These are phyloP conservation scores for Xylaria flabelliformis DNA, from an alignment of 495 filamentous ascomycete species.

Conservation along the genomic window DNA sequence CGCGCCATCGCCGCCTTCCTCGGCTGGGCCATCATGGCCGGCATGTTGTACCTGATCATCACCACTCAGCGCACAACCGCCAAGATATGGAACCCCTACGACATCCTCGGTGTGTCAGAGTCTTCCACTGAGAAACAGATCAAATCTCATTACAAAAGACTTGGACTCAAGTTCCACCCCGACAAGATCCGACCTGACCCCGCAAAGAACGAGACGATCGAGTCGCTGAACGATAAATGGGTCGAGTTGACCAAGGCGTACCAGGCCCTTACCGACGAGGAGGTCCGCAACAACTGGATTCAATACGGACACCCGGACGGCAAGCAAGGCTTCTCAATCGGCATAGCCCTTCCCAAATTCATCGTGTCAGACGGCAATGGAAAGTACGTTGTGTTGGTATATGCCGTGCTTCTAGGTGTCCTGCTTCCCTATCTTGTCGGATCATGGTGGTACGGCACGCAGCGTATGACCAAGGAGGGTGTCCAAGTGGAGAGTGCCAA, in stretches of 20 bases:
- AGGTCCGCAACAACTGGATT: slow-evolving; percentile 93
- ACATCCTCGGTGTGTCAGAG: slow-evolving; percentile 86
- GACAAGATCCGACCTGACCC: slow-evolving; percentile 87
- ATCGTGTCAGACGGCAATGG: slow-evolving; percentile 92
- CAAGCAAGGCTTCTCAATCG: slow-evolving; percentile 97
- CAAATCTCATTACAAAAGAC: slow-evolving; percentile 82
- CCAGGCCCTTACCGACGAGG: slow-evolving; percentile 96
- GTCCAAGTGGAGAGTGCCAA: slow-evolving; percentile 91
- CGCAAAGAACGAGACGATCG: slow-evolving; percentile 85
- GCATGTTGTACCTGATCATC: slow-evolving; percentile 90
- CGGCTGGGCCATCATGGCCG: slow-evolving; percentile 86
- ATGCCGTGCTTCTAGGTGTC: slow-evolving; percentile 84
- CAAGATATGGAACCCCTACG: slow-evolving; percentile 96
- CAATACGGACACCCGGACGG: slow-evolving; percentile 97
- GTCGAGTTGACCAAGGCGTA: slow-evolving; percentile 96
- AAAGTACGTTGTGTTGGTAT: slow-evolving; percentile 92
- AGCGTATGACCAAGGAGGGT: slow-evolving; percentile 87
- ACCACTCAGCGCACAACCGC: slow-evolving; percentile 73
- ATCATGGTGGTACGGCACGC: slow-evolving; percentile 98
- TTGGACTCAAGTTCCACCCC: slow-evolving; percentile 87
- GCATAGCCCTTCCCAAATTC: slow-evolving; percentile 92
- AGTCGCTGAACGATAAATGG: slow-evolving; percentile 83
- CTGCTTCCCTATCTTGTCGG: slow-evolving; percentile 92
- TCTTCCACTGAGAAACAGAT: slow-evolving; percentile 87
- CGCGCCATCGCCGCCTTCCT: slow-evolving; percentile 74